These are phyloP conservation scores for Hypomontagnella submonticulosa DNA, from an alignment of 495 filamentous ascomycete genomes.

Conservation along the genomic window DNA sequence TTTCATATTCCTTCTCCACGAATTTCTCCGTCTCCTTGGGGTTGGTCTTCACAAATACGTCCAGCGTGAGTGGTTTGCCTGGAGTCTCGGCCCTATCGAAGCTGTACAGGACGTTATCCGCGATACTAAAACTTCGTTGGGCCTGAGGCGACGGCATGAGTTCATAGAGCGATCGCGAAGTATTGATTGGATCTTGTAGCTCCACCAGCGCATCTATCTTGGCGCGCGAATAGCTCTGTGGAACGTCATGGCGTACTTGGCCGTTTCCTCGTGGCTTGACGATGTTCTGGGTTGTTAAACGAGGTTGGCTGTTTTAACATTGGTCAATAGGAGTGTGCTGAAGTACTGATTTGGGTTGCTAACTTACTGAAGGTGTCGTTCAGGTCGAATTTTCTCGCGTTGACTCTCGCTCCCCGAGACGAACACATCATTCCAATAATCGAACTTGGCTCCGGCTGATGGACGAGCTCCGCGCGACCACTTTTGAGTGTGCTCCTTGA, in stretches of 20 bases:
- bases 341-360: slow-evolving; percentile 20
- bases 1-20: slow-evolving; percentile 62
- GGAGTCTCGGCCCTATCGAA: slow-evolving; percentile 57
- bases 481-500: slow-evolving; percentile 55
- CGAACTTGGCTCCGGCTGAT: slow-evolving; percentile 38
- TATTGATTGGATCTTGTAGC: slow-evolving; percentile 47
- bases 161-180: slow-evolving; percentile 47
- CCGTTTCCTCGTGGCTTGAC: slow-evolving; percentile 46
- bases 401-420: slow-evolving; percentile 40
- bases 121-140: slow-evolving; percentile 40
- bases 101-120: slow-evolving; percentile 56
- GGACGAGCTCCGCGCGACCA: slow-evolving; percentile 53
- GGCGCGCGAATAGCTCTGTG: slow-evolving; percentile 32
- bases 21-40: slow-evolving; percentile 56
- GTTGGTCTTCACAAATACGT: slow-evolving; percentile 56
- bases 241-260: slow-evolving; percentile 27
- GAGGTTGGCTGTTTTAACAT: slow-evolving; percentile 29
- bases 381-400: slow-evolving; percentile 49
- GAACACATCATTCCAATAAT: slow-evolving; percentile 19
- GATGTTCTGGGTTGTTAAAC: slow-evolving; percentile 48
- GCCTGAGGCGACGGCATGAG: slow-evolving; percentile 36
- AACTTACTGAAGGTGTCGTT: slow-evolving; percentile 37
- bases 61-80: slow-evolving; percentile 52
- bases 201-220: slow-evolving; percentile 49
- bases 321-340: slow-evolving; percentile 6